Conservation (phyloP, 2,329 filamentous ascomycete species). For the Geoglossum cookeanum region DNA sequence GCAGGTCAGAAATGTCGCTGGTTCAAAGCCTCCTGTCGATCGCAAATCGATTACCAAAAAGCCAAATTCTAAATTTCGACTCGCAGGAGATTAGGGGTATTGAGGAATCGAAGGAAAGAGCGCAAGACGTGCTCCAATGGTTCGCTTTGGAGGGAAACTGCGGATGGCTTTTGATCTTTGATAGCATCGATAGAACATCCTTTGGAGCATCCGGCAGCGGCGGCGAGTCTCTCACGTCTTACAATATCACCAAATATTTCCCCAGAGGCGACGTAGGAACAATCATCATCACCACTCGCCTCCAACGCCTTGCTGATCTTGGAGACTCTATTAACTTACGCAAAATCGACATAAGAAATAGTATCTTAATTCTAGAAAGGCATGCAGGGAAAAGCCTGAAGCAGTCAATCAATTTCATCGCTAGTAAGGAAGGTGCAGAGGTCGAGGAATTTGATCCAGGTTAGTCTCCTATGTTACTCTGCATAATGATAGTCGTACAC, state of each 20-base stretch:
- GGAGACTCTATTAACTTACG: too few relatives aligned
- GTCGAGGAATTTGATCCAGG: too few relatives aligned
- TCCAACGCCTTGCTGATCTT: too few relatives aligned
- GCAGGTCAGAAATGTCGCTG: slow-evolving; percentile 14
- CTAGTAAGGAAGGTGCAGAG: too few relatives aligned
- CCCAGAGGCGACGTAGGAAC: slow-evolving; percentile 4
- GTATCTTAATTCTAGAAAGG: too few relatives aligned
- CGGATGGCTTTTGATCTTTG: slow-evolving; percentile 19
- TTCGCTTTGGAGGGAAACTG: slow-evolving; percentile 13
- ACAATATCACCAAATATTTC: slow-evolving; percentile 13
- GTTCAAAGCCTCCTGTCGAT: slow-evolving; percentile 14
- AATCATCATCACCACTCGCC: too few relatives aligned
- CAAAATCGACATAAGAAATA: too few relatives aligned
- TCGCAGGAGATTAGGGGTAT: slow-evolving; percentile 1
- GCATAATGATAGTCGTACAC: too few relatives aligned
- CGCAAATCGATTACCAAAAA: slow-evolving; percentile 11
- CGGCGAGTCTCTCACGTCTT: slow-evolving; percentile 8
- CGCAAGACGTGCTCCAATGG: slow-evolving; percentile 14
- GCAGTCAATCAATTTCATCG: too few relatives aligned
- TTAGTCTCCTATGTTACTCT: too few relatives aligned
- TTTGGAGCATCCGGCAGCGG: slow-evolving; percentile 7
- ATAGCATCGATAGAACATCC: slow-evolving; percentile 17
- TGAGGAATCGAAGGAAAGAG: slow-evolving; percentile 9
- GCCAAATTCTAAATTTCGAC: slow-evolving; percentile 10
- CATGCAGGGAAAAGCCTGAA: too few relatives aligned